A percentile compares a stretch with the other conserved stretches of the same genome.
Conservation (phyloP, 345 rosid genomes). For the Boechera stricta region DNA sequence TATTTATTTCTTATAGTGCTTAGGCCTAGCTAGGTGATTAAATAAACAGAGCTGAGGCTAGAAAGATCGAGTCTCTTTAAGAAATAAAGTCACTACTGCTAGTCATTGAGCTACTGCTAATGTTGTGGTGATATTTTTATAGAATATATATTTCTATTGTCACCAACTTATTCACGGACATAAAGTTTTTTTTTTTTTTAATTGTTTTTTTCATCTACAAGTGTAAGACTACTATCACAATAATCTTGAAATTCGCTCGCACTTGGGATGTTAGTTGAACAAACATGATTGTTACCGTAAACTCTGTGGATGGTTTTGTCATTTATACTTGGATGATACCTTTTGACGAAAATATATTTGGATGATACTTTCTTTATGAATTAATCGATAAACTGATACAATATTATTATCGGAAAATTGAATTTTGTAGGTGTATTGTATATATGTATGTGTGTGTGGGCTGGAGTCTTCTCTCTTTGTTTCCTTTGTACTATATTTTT, state of each 20-base stretch:
- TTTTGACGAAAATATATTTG: background rate
- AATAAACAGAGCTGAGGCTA: conserved; percentile 30
- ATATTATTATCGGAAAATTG: background rate
- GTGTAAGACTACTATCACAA: conserved; percentile 2
- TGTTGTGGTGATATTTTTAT: conserved; percentile 14
- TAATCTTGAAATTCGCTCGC: background rate
- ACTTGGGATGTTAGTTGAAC: background rate
- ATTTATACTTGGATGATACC: background rate
- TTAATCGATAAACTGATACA: background rate
- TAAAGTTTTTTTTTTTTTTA: background rate
- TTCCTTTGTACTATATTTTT: background rate
- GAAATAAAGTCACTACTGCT: conserved; percentile 11
- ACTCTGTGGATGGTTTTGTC: background rate
- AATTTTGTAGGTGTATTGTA: background rate
- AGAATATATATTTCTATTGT: background rate
- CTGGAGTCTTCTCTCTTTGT: background rate
- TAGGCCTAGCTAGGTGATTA: conserved; percentile 27
- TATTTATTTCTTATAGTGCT: conserved; percentile 6
- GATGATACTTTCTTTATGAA: background rate
- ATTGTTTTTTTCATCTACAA: background rate
- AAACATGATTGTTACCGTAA: background rate
- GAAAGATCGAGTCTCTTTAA: conserved; percentile 27
- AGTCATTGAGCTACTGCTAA: conserved; percentile 29
- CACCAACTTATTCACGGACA: background rate
- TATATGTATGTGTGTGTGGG: background rate